A percentile compares a stretch with the other conserved stretches of the same genome.
Conservation (phyloP, 768 basidiomycete species). For the Xerocomus brunneocitrinus region DNA sequence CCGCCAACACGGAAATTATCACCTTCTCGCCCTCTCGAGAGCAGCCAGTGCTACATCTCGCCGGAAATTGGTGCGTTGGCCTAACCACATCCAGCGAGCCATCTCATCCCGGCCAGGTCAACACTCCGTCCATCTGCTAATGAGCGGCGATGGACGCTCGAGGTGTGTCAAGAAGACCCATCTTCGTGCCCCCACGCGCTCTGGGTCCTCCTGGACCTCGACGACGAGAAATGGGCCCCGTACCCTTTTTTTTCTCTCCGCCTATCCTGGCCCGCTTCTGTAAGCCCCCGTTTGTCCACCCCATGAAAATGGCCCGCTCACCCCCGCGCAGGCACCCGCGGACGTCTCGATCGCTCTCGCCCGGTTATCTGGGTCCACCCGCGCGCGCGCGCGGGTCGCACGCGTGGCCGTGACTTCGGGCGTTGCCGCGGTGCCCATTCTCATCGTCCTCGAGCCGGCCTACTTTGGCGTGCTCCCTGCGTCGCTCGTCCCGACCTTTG, state of each 20-base stretch:
- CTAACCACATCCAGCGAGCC: neutral
- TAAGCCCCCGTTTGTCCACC: constrained; percentile 23
- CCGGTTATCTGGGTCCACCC: constrained; percentile 22
- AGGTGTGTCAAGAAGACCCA: neutral
- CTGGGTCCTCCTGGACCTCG: constrained; percentile 47
- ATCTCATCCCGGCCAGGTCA: constrained; percentile 34
- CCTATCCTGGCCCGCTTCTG: constrained; percentile 53
- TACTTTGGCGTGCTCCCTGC: constrained; percentile 56
- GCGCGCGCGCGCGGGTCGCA: constrained; percentile 45
- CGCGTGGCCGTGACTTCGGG: constrained; percentile 41
- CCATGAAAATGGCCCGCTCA: too few relatives aligned
- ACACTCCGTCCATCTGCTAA: constrained; percentile 31
- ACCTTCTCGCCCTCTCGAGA: constrained; percentile 42
- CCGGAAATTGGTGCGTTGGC: constrained; percentile 29
- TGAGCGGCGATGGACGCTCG: constrained; percentile 33
- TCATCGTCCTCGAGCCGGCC: constrained; percentile 55
- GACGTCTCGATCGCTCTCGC: constrained; percentile 3
- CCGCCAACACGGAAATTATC: constrained; percentile 64
- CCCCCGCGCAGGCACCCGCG: too few relatives aligned
- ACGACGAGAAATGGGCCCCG: constrained; percentile 35
- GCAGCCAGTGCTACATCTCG: constrained; percentile 8
- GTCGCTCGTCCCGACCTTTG: constrained; percentile 38
- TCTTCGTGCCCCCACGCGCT: constrained; percentile 6
- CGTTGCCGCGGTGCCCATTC: constrained; percentile 42
- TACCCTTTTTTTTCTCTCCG: constrained; percentile 48